phyloP scores from a whole-genome alignment of 1,139 yeast species.

The Hyphopichia buzzinii region DNA sequence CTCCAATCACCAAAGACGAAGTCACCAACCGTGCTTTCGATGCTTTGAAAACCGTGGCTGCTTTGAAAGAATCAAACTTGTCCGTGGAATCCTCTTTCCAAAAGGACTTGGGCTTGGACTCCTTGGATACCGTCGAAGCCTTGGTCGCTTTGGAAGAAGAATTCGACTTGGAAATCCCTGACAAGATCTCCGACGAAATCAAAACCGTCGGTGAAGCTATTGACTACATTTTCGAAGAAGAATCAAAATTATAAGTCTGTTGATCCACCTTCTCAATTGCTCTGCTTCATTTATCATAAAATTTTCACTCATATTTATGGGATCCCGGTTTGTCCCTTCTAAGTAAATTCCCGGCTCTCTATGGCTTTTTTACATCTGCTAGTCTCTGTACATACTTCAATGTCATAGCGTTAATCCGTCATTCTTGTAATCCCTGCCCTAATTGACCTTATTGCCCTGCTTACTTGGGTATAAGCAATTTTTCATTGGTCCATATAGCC shows the following conservation, averaged over 20 bases:
- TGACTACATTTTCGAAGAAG: slow-evolving; percentile 54
- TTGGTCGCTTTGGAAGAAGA: slow-evolving; percentile 73
- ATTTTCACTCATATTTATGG: no score
- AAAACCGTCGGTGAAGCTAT: slow-evolving; percentile 70
- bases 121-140: slow-evolving; percentile 69
- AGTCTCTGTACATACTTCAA: no score
- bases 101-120: slow-evolving; percentile 67
- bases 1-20: slow-evolving; percentile 48
- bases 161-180: slow-evolving; percentile 69
- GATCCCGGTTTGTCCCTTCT: no score
- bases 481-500: no score
- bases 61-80: slow-evolving; percentile 47
- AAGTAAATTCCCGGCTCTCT: no score
- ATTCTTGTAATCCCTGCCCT: no score
- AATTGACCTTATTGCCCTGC: no score
- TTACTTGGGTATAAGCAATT: no score
- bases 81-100: slow-evolving; percentile 50
- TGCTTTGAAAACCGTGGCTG: slow-evolving; percentile 51
- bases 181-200: slow-evolving; percentile 65
- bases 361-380: no score
- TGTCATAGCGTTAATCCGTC: no score
- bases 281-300: no score
- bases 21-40: slow-evolving; percentile 48
- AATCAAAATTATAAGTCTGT: slow-evolving; percentile 46
- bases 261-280: no score